Evolutionary conservation across 73 alveolate species (phyloP).

Genomic region (Paramecium sexaurelia): DNA sequence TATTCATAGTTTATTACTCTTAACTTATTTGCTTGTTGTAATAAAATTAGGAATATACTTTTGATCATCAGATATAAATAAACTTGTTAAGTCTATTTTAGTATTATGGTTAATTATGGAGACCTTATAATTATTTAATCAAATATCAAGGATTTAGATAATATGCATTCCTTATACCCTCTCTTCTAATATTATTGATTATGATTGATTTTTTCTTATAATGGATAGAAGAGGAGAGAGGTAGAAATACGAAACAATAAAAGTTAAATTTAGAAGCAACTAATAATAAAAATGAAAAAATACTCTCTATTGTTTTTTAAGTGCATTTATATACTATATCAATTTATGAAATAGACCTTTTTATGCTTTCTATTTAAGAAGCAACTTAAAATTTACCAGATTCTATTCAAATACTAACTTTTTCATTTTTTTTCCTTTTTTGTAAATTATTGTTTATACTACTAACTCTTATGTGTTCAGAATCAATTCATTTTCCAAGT

Average conservation of each 20-base stretch:
- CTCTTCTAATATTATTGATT: background rate
- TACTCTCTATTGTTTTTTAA: background rate
- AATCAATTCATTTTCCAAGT: background rate
- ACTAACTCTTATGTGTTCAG: background rate
- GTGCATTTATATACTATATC: background rate
- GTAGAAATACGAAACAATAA: background rate
- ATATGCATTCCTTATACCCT: background rate
- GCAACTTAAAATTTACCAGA: background rate
- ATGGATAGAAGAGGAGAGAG: background rate
- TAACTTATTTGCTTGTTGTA: background rate
- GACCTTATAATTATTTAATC: background rate
- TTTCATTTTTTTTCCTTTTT: background rate
- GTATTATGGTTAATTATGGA: background rate
- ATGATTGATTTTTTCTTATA: background rate
- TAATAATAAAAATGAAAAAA: background rate
- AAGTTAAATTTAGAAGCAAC: background rate
- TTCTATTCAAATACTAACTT: background rate
- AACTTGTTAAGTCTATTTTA: background rate
- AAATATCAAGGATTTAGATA: background rate
- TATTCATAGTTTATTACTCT: background rate
- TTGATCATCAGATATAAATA: background rate
- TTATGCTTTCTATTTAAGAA: background rate
- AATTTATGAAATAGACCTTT: background rate
- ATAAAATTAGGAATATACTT: background rate
- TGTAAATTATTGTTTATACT: background rate